Conservation (phyloP, 179 eudicot genomes). For the Silene vulgaris region DNA sequence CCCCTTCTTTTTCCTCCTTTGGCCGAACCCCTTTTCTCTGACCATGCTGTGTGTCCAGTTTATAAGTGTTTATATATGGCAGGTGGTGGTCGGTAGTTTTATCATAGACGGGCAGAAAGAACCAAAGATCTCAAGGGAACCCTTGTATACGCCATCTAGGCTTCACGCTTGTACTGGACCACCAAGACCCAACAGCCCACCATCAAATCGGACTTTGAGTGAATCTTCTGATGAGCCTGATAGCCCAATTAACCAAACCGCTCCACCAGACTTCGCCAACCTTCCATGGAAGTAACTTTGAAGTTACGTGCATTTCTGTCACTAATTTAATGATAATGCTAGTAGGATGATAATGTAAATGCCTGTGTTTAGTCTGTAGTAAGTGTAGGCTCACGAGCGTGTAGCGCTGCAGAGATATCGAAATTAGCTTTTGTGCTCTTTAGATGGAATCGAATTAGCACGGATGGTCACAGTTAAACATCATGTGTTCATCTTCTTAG, state of each 20-base stretch:
- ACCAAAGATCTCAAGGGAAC: slow-evolving; percentile 34
- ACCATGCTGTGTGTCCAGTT: neutral
- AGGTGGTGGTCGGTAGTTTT: slow-evolving; percentile 81
- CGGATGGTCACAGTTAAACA: too few relatives aligned
- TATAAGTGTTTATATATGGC: slow-evolving; percentile 22
- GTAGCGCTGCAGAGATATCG: too few relatives aligned
- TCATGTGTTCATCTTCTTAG: too few relatives aligned
- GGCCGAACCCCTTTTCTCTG: too few relatives aligned
- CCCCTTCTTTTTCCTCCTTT: too few relatives aligned
- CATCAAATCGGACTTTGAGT: slow-evolving; percentile 57
- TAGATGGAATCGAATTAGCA: too few relatives aligned
- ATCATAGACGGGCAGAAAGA: slow-evolving; percentile 53
- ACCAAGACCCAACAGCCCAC: slow-evolving; percentile 57
- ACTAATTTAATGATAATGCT: slow-evolving; percentile 3
- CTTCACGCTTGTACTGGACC: slow-evolving; percentile 30
- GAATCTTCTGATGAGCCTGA: slow-evolving; percentile 65
- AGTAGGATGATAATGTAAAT: slow-evolving; percentile 13
- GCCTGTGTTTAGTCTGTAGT: slow-evolving; percentile 13
- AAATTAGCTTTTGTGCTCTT: too few relatives aligned
- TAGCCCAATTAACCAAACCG: slow-evolving; percentile 60
- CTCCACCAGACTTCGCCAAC: slow-evolving; percentile 37
- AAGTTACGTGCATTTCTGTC: neutral
- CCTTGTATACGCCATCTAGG: slow-evolving; percentile 36
- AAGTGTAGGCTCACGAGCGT: neutral
- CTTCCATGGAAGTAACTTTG: slow-evolving; percentile 57